Evolutionary conservation across 2,329 filamentous ascomycete species (phyloP).

Genomic region (Dactylonectria macrodidyma): DNA sequence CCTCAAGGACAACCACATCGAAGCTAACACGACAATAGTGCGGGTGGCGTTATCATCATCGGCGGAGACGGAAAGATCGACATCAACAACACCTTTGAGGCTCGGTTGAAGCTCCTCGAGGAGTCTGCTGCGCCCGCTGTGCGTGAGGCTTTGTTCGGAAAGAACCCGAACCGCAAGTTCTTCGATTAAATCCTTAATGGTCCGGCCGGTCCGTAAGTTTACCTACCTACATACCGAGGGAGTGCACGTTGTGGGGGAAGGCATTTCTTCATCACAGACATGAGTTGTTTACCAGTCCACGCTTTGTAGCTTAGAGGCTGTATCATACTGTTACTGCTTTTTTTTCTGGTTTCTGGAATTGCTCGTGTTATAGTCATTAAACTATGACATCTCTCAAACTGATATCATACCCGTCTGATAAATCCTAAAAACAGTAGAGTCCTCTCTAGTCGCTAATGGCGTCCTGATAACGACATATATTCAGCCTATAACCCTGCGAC

Average conservation of each 20-base stretch:
- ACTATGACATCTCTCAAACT: conserved; percentile 36
- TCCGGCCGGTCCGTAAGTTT: conserved; percentile 30
- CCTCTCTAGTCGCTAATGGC: not conserved
- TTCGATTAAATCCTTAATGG: conserved; percentile 75
- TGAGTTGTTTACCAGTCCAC: conserved; percentile 46
- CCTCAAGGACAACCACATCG: not conserved
- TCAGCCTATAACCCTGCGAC: conserved; percentile 21
- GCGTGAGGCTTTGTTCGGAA: conserved; percentile 89
- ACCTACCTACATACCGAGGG: conserved; percentile 34
- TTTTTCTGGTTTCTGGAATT: conserved; percentile 41
- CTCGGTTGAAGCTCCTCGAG: conserved; percentile 88
- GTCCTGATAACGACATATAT: not conserved
- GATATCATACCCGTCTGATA: conserved; percentile 15
- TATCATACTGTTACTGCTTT: conserved; percentile 49
- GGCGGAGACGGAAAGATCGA: conserved; percentile 94
- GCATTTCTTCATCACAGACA: conserved; percentile 41
- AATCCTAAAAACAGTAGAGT: not conserved
- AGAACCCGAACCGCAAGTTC: conserved; percentile 97
- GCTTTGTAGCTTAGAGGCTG: conserved; percentile 54
- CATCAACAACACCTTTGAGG: conserved; percentile 98
- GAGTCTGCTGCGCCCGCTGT: conserved; percentile 88
- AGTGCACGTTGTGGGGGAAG: conserved; percentile 39
- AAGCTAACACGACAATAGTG: conserved; percentile 66
- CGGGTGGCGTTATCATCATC: conserved; percentile 86
- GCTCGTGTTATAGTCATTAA: conserved; percentile 46